phyloP scores from a whole-genome alignment of 768 basidiomycete genomes.

The Hericium rajendrae region DNA sequence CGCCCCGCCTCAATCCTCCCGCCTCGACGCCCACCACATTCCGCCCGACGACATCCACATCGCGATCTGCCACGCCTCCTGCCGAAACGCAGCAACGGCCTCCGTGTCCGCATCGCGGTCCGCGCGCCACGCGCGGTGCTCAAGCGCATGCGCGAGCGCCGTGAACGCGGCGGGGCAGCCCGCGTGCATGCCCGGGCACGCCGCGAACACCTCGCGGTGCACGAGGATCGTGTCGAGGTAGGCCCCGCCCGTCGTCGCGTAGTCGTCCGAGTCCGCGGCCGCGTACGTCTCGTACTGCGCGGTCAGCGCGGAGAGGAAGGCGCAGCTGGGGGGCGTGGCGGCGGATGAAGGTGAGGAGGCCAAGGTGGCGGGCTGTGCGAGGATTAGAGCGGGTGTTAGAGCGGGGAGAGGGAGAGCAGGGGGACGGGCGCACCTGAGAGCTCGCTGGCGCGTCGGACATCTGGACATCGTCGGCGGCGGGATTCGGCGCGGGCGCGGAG shows the following conservation, averaged over 20 bases:
- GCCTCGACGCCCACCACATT: slow-evolving; percentile 8
- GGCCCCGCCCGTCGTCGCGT: slow-evolving; percentile 56
- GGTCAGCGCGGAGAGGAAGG: slow-evolving; percentile 21
- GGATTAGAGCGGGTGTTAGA: no score
- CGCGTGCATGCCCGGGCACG: slow-evolving; percentile 52
- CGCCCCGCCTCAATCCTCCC: background rate
- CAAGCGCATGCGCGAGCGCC: slow-evolving; percentile 56
- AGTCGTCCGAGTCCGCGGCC: slow-evolving; percentile 19
- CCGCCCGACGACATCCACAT: slow-evolving; percentile 11
- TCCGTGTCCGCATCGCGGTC: slow-evolving; percentile 76
- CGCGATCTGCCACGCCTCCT: slow-evolving; percentile 57
- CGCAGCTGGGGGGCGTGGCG: slow-evolving; percentile 16
- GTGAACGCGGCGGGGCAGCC: slow-evolving; percentile 56
- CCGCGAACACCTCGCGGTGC: slow-evolving; percentile 59
- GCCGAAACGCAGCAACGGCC: slow-evolving; percentile 56
- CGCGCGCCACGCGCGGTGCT: slow-evolving; percentile 74
- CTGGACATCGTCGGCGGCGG: slow-evolving; percentile 10
- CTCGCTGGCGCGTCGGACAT: slow-evolving; percentile 13
- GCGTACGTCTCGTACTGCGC: slow-evolving; percentile 12
- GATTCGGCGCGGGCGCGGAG: background rate
- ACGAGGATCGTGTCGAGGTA: slow-evolving; percentile 74
- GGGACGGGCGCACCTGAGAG: slow-evolving; percentile 9
- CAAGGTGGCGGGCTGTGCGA: slow-evolving; percentile 10
- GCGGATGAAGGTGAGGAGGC: slow-evolving; percentile 15
- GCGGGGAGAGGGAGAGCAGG: no score